These are phyloP conservation scores for Beauveria scarabaeidicola DNA, from an alignment of 2,329 filamentous ascomycete genomes.

Conservation along the genomic window DNA sequence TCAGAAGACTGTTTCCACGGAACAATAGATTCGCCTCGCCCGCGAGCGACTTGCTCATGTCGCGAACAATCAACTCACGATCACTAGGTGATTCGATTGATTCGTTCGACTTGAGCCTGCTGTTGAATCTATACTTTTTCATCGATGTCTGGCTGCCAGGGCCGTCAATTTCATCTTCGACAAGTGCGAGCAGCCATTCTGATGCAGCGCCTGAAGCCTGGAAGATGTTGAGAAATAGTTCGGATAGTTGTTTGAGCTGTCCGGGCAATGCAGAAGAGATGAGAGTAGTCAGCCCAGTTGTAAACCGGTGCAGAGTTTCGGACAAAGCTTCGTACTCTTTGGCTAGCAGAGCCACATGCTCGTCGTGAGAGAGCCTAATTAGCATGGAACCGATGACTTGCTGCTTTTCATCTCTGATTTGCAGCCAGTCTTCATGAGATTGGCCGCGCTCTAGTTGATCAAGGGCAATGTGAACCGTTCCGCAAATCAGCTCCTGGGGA, in stretches of 20 bases:
- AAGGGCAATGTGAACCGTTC: conserved; percentile 73
- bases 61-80: conserved; percentile 62
- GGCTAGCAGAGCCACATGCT: conserved; percentile 79
- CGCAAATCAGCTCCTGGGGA: conserved; percentile 47
- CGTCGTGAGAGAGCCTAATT: conserved; percentile 74
- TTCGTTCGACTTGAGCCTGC: conserved; percentile 62
- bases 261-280: conserved; percentile 72
- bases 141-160: conserved; percentile 72
- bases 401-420: conserved; percentile 66
- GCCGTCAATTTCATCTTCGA: conserved; percentile 96
- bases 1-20: conserved; percentile 86
- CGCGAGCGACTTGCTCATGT: conserved; percentile 70
- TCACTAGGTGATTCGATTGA: conserved; percentile 55
- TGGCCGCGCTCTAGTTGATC: conserved; percentile 69
- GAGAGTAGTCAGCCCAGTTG: conserved; percentile 73
- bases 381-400: conserved; percentile 76
- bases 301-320: conserved; percentile 77
- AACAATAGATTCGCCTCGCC: conserved; percentile 93
- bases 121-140: conserved; percentile 64
- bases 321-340: conserved; percentile 78
- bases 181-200: conserved; percentile 87
- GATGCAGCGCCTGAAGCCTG: conserved; percentile 78
- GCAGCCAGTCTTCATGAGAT: conserved; percentile 83
- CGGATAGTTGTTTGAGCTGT: conserved; percentile 71
- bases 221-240: conserved; percentile 87